Evolutionary conservation across 768 basidiomycete species (phyloP), one percentile per base, ranked within the genome.

Genomic region (Leccinum imitatum): DNA sequence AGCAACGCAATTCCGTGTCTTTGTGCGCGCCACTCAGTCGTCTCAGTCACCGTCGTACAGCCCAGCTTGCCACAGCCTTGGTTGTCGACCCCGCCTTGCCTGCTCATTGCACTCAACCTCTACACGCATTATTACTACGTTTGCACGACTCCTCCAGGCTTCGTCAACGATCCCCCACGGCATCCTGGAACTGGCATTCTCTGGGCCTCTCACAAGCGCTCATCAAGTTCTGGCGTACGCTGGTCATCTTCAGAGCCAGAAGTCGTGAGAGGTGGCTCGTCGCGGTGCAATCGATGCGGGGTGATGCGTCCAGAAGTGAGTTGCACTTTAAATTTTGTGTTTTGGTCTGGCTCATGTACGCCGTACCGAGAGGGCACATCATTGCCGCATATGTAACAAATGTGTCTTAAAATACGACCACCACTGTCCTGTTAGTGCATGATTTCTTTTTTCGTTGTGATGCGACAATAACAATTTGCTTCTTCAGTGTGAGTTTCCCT

Each of bases 381-480:
- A 96, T 74, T 97, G 95, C 75, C 82, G 87, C 25, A 88, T 97
- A 69, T 97, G 95, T 72, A 92, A 93, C 65, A 84, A 82, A 54
- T 97, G 95, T 69, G 86, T 97, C 27, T 72, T 98, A 50, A 94
- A 94, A 70, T 95, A 87, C 70, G 93, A 94, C 69, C 93, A 94
- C 67, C 93, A 94, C 72, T 94, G 93, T 76, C 91, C 92, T 59
- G 91, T 93, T 70, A 73, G 90, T 86, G 19, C 52, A 52, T 13
- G 60, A 9, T 54, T 25, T 33, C 54, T 30, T 54, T 39, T 59
- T 53, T 58, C 50, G 57, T 35, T 46, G 15, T 53, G 3, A 56
- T 15, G 17, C 14, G 8, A 13, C 48, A 19, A 51, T 59, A 19
- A 56, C 57, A 31, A 6, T 52, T 60, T 37, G 8, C 53, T 30